Percentiles rank a stretch among this genome's conserved stretches.
These are phyloP conservation scores for Hypoxylon subgilvum DNA, from an alignment of 495 filamentous ascomycete species.

Conservation along the genomic window DNA sequence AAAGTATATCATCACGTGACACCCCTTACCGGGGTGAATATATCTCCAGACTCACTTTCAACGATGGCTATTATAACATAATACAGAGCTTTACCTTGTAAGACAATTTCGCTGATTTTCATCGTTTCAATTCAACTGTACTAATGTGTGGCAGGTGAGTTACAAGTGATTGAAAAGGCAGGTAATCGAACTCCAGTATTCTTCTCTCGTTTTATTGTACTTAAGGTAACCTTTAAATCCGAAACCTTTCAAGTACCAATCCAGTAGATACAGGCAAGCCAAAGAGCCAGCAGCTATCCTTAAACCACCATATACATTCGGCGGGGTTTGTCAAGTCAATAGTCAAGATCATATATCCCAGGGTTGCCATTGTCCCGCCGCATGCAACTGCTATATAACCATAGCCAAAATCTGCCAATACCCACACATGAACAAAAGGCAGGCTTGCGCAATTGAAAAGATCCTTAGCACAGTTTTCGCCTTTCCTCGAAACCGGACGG, in stretches of 20 bases:
- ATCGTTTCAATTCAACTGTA: no score
- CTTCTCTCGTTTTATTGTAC: no score
- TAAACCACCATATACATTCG: slow-evolving; percentile 44
- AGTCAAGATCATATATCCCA: slow-evolving; percentile 37
- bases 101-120: no score
- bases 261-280: slow-evolving; percentile 25
- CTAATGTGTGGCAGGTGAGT: no score
- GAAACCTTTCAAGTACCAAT: background rate
- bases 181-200: no score
- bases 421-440: slow-evolving; percentile 13
- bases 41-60: no score
- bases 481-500: slow-evolving; percentile 37
- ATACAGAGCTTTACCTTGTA: no score
- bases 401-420: slow-evolving; percentile 1
- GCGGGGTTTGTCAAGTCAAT: slow-evolving; percentile 37
- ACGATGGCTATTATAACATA: no score
- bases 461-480: slow-evolving; percentile 27
- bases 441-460: slow-evolving; percentile 4
- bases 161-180: no score
- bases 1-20: no score
- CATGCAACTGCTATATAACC: slow-evolving; percentile 21
- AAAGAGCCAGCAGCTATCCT: slow-evolving; percentile 33
- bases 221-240: background rate
- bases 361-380: slow-evolving; percentile 12
- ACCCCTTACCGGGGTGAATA: no score